Base-by-base conservation (phyloP, 306 rosid genomes). In the Rubus idaeus region DNA sequence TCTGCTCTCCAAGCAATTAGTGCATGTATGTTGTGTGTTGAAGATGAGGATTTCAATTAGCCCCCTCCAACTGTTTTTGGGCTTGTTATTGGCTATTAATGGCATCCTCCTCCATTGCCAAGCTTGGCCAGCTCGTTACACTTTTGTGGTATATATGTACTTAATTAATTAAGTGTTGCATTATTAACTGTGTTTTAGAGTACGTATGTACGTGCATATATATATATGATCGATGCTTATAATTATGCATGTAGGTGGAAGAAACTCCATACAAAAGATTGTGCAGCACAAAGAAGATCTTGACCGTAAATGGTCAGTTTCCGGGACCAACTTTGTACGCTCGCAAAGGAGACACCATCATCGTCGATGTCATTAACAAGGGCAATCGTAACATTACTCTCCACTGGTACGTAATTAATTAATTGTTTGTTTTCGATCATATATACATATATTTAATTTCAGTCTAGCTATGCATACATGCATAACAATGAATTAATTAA, bases 291-390 rank as follows among this genome's bases (percentile, higher is more conserved):
- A 86, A 88, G 79, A 83, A 53, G 69, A 88, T 83, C 47, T 52
- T 88, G 70, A 86, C 91, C 0, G 87, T 86, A 53, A 87, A 87
- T 53, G 91, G 91, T 4, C 16, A 57, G 20, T 83, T 85, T 53
- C 88, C 91, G 0, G 91, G 89, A 57, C 91, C 88, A 63, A 75
- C 88, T 17, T 56, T 88, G 6, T 72, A 41, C 16, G 89, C 11
- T 67, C 69, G 47, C 50, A 51, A 26, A 17, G 91, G 91, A 74
- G 82, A 88, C 16, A 83, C 82, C 4, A 39, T 86, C 73, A 44
- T 13, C 60, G 86, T 88, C 41, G 56, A 84, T 60, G 90, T 86
- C 44, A 10, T 45, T 44, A 88, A 86, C 79, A 65, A 75, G 61
- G 90, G 78, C 6, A 80, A 39, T 17, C 66, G 56, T 73, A 84